Conservation (phyloP, 1,284 basidiomycete species). For the Trichosporon coremiiforme region DNA sequence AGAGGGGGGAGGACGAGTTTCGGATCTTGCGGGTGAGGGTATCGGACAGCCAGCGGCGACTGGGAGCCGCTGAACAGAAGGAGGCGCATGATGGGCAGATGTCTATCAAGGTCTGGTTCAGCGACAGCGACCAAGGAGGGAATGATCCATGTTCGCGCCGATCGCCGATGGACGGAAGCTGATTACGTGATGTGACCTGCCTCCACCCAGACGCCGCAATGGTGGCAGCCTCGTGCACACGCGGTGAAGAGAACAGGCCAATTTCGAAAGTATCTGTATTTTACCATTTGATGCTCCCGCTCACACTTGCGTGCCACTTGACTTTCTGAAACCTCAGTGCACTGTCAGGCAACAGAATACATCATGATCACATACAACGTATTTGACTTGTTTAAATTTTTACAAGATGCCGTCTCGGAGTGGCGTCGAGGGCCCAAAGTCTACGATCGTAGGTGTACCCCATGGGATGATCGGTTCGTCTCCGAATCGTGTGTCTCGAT, state of each 20-base stretch:
- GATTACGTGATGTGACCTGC: not conserved
- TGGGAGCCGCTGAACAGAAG: conserved; percentile 52
- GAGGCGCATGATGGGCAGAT: conserved; percentile 33
- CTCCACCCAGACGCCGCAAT: not conserved
- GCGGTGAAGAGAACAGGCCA: too few relatives aligned
- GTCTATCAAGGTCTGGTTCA: not conserved
- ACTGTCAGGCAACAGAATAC: too few relatives aligned
- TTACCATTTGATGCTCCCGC: too few relatives aligned
- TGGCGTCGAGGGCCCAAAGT: conserved; percentile 26
- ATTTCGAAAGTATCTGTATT: too few relatives aligned
- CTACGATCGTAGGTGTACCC: conserved; percentile 39
- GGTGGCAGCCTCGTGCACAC: too few relatives aligned
- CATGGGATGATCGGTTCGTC: conserved; percentile 46
- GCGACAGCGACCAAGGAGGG: not conserved
- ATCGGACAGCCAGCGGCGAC: conserved; percentile 47
- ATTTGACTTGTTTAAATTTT: not conserved
- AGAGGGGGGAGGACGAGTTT: conserved; percentile 47
- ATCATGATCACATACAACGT: not conserved
- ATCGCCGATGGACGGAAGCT: conserved; percentile 5
- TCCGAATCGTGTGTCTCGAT: conserved; percentile 51
- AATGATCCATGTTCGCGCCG: not conserved
- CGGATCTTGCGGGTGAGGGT: conserved; percentile 46
- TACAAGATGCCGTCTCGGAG: not conserved
- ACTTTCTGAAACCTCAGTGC: too few relatives aligned
- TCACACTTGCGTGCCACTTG: too few relatives aligned